These are phyloP conservation scores for Bondarzewia mesenterica DNA, from an alignment of 1,284 basidiomycete species.

Conservation along the genomic window DNA sequence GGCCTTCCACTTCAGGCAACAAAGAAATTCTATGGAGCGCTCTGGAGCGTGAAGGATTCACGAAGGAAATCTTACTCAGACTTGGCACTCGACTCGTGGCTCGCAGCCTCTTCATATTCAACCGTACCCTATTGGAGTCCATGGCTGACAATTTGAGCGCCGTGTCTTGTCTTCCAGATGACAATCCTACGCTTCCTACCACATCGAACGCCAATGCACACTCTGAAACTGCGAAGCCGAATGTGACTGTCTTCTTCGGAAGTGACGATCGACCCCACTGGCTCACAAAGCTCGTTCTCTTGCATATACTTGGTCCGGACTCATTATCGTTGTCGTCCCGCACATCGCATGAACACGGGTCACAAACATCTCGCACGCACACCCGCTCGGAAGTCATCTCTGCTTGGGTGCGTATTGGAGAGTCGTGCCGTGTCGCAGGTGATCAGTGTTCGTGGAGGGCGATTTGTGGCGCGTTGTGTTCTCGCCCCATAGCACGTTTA, in stretches of 20 bases:
- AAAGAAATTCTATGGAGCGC: constrained; percentile 31
- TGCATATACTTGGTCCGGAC: constrained; percentile 60
- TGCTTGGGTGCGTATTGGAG: constrained; percentile 63
- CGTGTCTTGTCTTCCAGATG: constrained; percentile 30
- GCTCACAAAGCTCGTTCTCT: constrained; percentile 63
- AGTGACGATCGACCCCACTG: constrained; percentile 67
- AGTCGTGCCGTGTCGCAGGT: constrained; percentile 55
- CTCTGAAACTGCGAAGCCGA: constrained; percentile 9
- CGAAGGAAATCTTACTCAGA: constrained; percentile 52
- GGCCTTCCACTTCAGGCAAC: constrained; percentile 9
- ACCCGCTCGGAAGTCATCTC: constrained; percentile 64
- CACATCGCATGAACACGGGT: constrained; percentile 30
- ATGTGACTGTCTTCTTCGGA: constrained; percentile 44
- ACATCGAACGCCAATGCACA: constrained; percentile 3
- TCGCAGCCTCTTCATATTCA: constrained; percentile 50
- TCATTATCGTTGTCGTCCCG: constrained; percentile 19
- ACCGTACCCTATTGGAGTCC: constrained; percentile 39
- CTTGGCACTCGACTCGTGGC: constrained; percentile 53
- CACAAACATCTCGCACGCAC: constrained; percentile 47
- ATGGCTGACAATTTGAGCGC: constrained; percentile 42
- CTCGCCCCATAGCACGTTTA: constrained; percentile 62
- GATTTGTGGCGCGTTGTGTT: constrained; percentile 57
- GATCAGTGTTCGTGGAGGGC: constrained; percentile 75
- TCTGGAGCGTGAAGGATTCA: constrained; percentile 58
- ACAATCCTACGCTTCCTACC: not conserved